Percentiles rank a stretch among this genome's conserved stretches.
These are phyloP conservation scores for Tylopilus rubrobrunneus DNA, from an alignment of 768 basidiomycete species.

Conservation along the genomic window DNA sequence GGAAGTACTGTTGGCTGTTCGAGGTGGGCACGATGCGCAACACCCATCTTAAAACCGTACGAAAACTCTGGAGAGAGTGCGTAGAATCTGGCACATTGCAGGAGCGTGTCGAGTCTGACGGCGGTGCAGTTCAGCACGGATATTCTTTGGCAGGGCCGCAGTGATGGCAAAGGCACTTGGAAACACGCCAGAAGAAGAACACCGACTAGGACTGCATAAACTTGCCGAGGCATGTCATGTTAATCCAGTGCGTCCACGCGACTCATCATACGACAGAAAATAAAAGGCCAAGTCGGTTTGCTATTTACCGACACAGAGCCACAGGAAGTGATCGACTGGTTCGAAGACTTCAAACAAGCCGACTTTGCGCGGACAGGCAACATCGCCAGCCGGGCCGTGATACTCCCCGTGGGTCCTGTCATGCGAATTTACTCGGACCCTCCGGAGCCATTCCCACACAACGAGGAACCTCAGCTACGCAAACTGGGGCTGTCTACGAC, in stretches of 20 bases:
- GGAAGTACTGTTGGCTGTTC: conserved; percentile 95
- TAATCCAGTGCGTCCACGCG: not conserved
- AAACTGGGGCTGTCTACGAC: conserved; percentile 84
- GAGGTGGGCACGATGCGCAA: conserved; percentile 96
- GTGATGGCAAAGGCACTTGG: conserved; percentile 98
- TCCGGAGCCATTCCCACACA: conserved; percentile 90
- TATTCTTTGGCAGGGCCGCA: conserved; percentile 82
- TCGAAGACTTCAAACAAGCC: conserved; percentile 80
- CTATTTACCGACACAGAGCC: conserved; percentile 89
- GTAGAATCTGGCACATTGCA: conserved; percentile 22
- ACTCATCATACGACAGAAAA: conserved; percentile 52
- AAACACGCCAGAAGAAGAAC: conserved; percentile 81
- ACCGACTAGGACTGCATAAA: conserved; percentile 70
- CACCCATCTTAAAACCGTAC: conserved; percentile 88
- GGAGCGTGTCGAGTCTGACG: conserved; percentile 5
- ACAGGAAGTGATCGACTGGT: conserved; percentile 93
- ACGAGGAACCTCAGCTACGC: conserved; percentile 94
- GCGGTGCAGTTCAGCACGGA: conserved; percentile 56
- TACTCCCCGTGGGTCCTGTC: conserved; percentile 80
- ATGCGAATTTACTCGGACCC: conserved; percentile 77
- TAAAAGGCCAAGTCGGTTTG: conserved; percentile 92
- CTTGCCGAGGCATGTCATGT: conserved; percentile 67
- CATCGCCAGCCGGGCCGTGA: conserved; percentile 66
- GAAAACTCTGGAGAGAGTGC: conserved; percentile 90
- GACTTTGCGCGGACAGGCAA: conserved; percentile 93